Conservation (phyloP, 164 flowering plant genomes). For the Buxus sempervirens region DNA sequence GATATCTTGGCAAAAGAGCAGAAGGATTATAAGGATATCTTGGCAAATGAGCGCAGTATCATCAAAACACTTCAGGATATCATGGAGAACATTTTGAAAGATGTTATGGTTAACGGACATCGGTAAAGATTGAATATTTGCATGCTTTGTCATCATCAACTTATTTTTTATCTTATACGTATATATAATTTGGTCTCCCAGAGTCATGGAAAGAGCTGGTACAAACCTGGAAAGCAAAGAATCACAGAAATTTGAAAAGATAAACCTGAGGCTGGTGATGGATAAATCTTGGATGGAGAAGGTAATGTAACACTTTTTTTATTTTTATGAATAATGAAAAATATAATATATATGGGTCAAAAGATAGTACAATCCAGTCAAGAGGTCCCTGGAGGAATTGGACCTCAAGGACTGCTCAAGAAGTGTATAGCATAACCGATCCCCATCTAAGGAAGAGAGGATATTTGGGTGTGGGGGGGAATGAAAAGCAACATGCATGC, state of each 20-base stretch:
- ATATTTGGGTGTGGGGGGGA: no score
- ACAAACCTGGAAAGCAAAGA: conserved; percentile 29
- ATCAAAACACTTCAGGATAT: conserved; percentile 89
- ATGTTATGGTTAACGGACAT: conserved; percentile 70
- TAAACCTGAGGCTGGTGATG: conserved; percentile 40
- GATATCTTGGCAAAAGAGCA: conserved; percentile 37
- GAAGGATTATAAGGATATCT: conserved; percentile 37
- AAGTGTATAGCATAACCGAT: no score
- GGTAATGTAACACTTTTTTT: conserved; percentile 44
- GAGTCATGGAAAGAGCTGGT: conserved; percentile 44
- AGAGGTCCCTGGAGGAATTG: no score
- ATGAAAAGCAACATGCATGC: no score
- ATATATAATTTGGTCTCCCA: conserved; percentile 10
- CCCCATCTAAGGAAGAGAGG: no score
- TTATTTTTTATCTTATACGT: not conserved
- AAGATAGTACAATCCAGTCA: no score
- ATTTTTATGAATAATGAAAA: no score
- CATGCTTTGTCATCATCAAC: not conserved
- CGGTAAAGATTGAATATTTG: conserved; percentile 42
- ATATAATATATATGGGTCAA: no score
- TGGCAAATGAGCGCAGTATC: conserved; percentile 45
- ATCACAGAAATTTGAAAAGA: conserved; percentile 66
- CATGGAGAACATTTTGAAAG: conserved; percentile 81
- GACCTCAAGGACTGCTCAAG: no score
- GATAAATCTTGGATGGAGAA: conserved; percentile 71